Evolutionary conservation across 2,329 filamentous ascomycete species (phyloP), one percentile per base, ranked within the genome.

Genomic region (Phyllosticta citrichinensis): DNA sequence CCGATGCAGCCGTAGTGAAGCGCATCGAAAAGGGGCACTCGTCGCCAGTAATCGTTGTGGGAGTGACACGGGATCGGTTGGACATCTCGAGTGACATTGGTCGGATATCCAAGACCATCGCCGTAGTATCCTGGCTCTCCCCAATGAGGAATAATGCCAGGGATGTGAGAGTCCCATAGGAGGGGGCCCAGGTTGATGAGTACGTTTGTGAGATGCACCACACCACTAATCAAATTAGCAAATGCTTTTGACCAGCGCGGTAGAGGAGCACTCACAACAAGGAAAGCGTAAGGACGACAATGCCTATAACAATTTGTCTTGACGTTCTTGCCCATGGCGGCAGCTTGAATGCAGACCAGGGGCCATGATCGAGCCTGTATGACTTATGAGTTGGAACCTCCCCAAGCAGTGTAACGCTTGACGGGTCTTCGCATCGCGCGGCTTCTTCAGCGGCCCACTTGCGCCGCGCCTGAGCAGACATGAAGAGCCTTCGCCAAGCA

Each of bases 11-110:
- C 81, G 24, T 76, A 80, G 61, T 76, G 72, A 0, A 84, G 71
- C 11, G 81, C 81, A n/a, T 80, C 80, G 66, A 77, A 82, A 0
- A 84, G 73, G 0, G 81, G 81, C 0, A 81, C 74, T 2, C 72
- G 73, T 9, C 80, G 79, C 80, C 80, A 83, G 68, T 84, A 83
- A 68, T 84, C 81, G 65, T 84, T 84, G 66, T 84, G 81, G 2
- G 80, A 83, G 65, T 83, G 81, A 62, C 80, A 83, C 33, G 72
- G 74, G 12, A 80, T 76, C 0, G 81, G 80, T 1, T 71, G 68
- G 33, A 82, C 76, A 56, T 79, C 78, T 22, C 74, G 75, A 3
- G 80, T 81, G 63, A 79, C 73, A 66, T 81, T 79, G 1, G 79
- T 75, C 0, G 79, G 76, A 52, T 70, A 68, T 68, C 63, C 52